phyloP scores from a whole-genome alignment of 1,284 basidiomycete species.

The Malassezia brasiliensis region DNA sequence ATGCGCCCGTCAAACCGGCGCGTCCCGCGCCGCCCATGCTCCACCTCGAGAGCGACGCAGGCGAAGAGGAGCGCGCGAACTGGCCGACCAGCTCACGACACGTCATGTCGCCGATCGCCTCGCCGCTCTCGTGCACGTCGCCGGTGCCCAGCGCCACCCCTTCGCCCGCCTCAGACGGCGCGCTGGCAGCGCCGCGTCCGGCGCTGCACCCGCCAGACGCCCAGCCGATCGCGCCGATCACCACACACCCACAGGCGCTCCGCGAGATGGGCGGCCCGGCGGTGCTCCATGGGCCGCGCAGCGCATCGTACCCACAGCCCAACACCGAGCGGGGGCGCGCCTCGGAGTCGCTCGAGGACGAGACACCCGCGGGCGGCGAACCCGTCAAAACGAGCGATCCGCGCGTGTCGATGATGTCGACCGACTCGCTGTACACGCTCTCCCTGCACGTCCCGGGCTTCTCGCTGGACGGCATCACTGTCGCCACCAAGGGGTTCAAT shows the following conservation, averaged over 20 bases:
- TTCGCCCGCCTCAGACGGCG: neutral
- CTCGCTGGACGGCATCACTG: slow-evolving; percentile 34
- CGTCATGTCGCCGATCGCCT: neutral
- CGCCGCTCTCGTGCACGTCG: neutral
- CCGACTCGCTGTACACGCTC: slow-evolving; percentile 21
- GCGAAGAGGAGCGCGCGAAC: neutral
- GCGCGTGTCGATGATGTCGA: slow-evolving; percentile 22
- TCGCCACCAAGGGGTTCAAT: slow-evolving; percentile 35
- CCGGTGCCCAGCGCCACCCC: neutral
- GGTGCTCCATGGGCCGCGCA: neutral
- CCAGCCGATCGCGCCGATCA: neutral
- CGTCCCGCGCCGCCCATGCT: neutral
- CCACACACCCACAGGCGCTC: neutral
- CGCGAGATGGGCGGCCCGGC: neutral
- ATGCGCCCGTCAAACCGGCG: neutral
- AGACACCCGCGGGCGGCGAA: neutral
- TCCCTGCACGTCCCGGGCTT: slow-evolving; percentile 35
- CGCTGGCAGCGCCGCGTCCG: neutral
- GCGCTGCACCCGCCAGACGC: neutral
- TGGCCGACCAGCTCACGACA: neutral
- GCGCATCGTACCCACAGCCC: neutral
- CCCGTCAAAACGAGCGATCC: neutral
- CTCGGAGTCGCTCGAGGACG: too few relatives aligned
- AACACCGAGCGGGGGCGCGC: neutral
- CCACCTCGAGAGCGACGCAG: neutral